These are phyloP conservation scores for Cryptococcus amylolentus DNA, from an alignment of 1,284 basidiomycete genomes.

Conservation along the genomic window DNA sequence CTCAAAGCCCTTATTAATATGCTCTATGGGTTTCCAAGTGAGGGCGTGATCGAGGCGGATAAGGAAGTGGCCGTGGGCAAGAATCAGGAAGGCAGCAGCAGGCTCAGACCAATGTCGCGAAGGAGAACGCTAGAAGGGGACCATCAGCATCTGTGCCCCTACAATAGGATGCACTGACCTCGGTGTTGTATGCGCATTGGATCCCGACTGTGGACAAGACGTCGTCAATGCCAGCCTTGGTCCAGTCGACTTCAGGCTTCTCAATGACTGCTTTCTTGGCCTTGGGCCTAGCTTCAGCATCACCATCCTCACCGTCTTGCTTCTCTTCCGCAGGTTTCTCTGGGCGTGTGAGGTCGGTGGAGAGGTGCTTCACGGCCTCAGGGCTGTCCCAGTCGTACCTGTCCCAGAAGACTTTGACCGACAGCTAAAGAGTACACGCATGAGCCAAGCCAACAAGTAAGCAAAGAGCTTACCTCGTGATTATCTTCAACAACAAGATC, in stretches of 20 bases:
- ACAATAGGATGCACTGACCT: slow-evolving; percentile 16
- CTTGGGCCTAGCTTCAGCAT: not conserved
- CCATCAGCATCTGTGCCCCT: not conserved
- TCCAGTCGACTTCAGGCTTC: slow-evolving; percentile 22
- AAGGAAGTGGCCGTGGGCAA: slow-evolving; percentile 71
- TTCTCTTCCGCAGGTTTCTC: slow-evolving; percentile 3
- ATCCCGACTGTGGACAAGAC: slow-evolving; percentile 32
- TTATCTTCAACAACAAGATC: slow-evolving; percentile 25
- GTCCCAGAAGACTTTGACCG: slow-evolving; percentile 30
- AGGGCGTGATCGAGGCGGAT: slow-evolving; percentile 47
- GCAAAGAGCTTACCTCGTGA: slow-evolving; percentile 26
- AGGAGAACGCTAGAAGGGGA: slow-evolving; percentile 22
- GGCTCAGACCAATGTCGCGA: slow-evolving; percentile 16
- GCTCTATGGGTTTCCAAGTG: slow-evolving; percentile 26
- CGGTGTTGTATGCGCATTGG: slow-evolving; percentile 33
- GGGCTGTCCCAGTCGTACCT: slow-evolving; percentile 33
- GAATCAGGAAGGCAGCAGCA: slow-evolving; percentile 47
- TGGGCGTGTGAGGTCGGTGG: slow-evolving; percentile 6
- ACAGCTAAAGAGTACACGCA: slow-evolving; percentile 12
- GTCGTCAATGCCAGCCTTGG: slow-evolving; percentile 33
- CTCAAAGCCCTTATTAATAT: slow-evolving; percentile 27
- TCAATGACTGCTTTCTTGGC: not conserved
- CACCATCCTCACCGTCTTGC: not conserved
- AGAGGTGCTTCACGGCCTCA: slow-evolving; percentile 20
- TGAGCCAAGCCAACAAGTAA: not conserved